These are phyloP conservation scores for Bombardia bombarda DNA, from an alignment of 495 filamentous ascomycete species.

Conservation along the genomic window DNA sequence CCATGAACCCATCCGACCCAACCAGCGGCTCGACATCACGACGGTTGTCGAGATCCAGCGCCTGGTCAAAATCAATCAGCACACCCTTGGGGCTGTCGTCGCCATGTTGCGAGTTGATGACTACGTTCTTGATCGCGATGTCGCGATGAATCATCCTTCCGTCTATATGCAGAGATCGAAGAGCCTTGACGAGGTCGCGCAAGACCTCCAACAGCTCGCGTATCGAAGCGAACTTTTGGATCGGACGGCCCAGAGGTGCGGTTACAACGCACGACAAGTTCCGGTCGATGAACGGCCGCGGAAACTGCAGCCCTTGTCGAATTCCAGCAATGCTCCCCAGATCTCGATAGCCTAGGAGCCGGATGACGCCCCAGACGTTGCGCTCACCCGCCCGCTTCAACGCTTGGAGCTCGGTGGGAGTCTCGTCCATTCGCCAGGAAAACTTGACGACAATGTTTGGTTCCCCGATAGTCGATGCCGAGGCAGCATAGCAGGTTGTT, in stretches of 20 bases:
- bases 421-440: not conserved
- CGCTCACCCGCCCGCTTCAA: not conserved
- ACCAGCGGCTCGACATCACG: not conserved
- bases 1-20: slow-evolving; percentile 5
- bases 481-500: slow-evolving; percentile 1
- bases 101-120: not conserved
- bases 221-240: not conserved
- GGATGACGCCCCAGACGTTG: not conserved
- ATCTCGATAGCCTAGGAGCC: not conserved
- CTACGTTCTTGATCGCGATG: slow-evolving; percentile 3
- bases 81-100: not conserved
- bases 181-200: slow-evolving; percentile 2
- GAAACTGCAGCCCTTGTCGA: slow-evolving; percentile 3
- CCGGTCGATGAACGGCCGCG: not conserved
- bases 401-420: not conserved
- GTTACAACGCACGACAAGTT: slow-evolving; percentile 2
- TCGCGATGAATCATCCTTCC: slow-evolving; percentile 4
- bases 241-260: slow-evolving; percentile 1
- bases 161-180: slow-evolving; percentile 1
- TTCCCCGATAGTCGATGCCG: too few relatives aligned
- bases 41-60: not conserved
- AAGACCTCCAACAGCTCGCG: slow-evolving; percentile 1
- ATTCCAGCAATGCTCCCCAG: not conserved
- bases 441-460: not conserved
- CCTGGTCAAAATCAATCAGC: slow-evolving; percentile 1